Percentiles rank a stretch among this genome's conserved stretches.
Conservation (phyloP, 2,329 filamentous ascomycete genomes). For the Exophiala mesophila region DNA sequence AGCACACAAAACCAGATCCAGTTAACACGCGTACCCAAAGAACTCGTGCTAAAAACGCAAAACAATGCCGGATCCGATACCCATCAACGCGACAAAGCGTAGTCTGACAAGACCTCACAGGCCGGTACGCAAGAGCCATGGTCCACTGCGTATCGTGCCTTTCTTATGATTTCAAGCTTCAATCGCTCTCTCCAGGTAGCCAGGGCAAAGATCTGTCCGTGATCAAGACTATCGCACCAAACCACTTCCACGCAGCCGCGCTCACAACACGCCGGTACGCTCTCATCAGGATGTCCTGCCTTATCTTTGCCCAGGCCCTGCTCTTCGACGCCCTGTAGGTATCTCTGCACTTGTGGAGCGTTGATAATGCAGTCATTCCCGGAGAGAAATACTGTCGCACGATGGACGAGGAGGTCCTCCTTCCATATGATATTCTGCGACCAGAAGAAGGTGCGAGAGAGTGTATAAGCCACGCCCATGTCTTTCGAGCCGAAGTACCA, state of each 20-base stretch:
- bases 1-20: too few relatives aligned
- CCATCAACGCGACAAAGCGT: too few relatives aligned
- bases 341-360: neutral
- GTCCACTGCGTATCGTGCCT: too few relatives aligned
- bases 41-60: too few relatives aligned
- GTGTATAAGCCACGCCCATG: constrained; percentile 59
- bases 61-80: too few relatives aligned
- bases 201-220: neutral
- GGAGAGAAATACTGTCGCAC: constrained; percentile 13
- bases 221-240: neutral
- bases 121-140: too few relatives aligned
- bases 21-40: too few relatives aligned
- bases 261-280: neutral
- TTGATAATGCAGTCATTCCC: constrained; percentile 16
- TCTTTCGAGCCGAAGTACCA: constrained; percentile 68
- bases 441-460: constrained; percentile 68
- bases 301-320: neutral
- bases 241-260: neutral
- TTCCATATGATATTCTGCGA: constrained; percentile 63
- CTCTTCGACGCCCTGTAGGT: neutral
- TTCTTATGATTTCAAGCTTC: constrained; percentile 1
- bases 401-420: constrained; percentile 12
- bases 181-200: neutral
- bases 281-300: neutral
- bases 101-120: too few relatives aligned